phyloP scores from a whole-genome alignment of 495 filamentous ascomycete genomes.

The Penicillium goetzii region DNA sequence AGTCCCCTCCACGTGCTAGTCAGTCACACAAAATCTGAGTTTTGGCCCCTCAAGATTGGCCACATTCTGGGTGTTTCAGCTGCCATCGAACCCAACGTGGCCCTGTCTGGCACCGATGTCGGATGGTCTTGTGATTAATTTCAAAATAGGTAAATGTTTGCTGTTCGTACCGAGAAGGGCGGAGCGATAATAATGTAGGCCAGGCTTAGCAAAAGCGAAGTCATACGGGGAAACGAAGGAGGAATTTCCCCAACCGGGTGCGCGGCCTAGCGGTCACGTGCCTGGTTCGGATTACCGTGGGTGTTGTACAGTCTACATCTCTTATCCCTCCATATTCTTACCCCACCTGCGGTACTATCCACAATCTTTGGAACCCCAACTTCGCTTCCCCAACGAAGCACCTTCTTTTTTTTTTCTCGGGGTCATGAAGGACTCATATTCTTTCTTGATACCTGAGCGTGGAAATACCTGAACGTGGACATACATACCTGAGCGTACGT shows the following conservation, averaged over 20 bases:
- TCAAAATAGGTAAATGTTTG: not conserved
- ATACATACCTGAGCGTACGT: too few relatives aligned
- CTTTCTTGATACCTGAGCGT: too few relatives aligned
- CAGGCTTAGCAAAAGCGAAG: too few relatives aligned
- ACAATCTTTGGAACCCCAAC: not conserved
- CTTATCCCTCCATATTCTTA: too few relatives aligned
- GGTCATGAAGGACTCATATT: not conserved
- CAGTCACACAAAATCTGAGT: not conserved
- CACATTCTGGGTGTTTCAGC: constrained; percentile 5
- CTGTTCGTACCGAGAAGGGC: too few relatives aligned
- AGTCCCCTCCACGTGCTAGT: not conserved
- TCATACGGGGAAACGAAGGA: too few relatives aligned
- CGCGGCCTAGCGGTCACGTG: not conserved
- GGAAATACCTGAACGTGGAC: too few relatives aligned
- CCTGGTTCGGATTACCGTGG: too few relatives aligned
- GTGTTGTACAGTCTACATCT: too few relatives aligned
- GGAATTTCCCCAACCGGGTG: not conserved
- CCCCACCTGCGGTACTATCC: too few relatives aligned
- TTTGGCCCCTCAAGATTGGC: not conserved
- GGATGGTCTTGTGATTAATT: not conserved
- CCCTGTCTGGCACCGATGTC: too few relatives aligned
- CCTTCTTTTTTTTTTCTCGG: not conserved
- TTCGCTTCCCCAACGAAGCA: not conserved
- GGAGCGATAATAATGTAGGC: too few relatives aligned
- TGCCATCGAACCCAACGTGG: constrained; percentile 1